Percentiles rank a stretch among this genome's conserved stretches.
Evolutionary conservation across 106 monocot genomes (phyloP).

Genomic region (Dioscorea dumetorum): DNA sequence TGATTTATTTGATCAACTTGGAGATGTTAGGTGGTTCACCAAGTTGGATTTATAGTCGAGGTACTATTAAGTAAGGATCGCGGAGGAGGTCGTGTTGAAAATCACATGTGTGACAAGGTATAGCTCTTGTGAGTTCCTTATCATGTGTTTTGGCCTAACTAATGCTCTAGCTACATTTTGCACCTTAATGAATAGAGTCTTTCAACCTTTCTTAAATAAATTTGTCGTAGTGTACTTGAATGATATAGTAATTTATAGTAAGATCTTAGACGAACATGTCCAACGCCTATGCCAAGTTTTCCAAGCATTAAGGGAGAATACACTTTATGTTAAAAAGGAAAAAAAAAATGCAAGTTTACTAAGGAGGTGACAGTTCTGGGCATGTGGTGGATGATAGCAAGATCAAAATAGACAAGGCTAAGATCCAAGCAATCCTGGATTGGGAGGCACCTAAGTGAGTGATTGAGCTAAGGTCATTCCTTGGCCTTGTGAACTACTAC

Average conservation of each 20-base stretch:
- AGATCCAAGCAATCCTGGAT: background rate
- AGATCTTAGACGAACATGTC: background rate
- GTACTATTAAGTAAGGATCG: too few species aligned
- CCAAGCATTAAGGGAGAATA: background rate
- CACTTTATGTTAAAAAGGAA: slow-evolving; percentile 2
- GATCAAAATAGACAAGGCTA: background rate
- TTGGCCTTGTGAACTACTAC: slow-evolving; percentile 6
- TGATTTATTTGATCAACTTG: too few species aligned
- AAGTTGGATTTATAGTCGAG: too few species aligned
- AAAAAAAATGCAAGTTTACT: background rate
- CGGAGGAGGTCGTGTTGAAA: too few species aligned
- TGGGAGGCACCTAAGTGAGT: background rate
- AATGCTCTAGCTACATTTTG: too few species aligned
- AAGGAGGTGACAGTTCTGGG: background rate
- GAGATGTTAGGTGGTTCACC: too few species aligned
- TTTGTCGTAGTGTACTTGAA: slow-evolving; percentile 4
- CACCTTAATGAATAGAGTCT: slow-evolving; percentile 1
- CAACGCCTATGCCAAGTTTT: background rate
- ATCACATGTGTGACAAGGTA: too few species aligned
- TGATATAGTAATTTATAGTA: background rate
- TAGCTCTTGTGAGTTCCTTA: too few species aligned
- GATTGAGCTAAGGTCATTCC: slow-evolving; percentile 1
- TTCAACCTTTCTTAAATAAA: background rate
- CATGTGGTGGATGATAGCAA: background rate
- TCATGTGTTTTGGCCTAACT: too few species aligned